These are phyloP conservation scores for Hypoxylon rickii DNA, from an alignment of 495 filamentous ascomycete species.

Conservation along the genomic window DNA sequence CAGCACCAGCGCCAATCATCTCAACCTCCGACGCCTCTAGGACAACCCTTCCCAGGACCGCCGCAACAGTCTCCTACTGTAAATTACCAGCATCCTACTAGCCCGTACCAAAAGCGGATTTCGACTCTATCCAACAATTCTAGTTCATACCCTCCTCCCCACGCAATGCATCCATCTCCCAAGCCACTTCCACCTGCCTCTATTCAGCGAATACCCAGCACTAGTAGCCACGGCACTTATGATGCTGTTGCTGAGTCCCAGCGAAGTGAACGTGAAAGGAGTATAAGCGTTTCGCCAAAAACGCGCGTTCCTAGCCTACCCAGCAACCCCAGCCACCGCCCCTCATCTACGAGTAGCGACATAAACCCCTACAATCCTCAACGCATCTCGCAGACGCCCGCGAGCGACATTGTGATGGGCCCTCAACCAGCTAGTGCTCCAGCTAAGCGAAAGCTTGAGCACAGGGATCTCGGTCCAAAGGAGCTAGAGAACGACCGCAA, in stretches of 20 bases:
- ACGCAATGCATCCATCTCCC: constrained; percentile 42
- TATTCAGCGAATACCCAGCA: constrained; percentile 52
- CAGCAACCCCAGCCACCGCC: constrained; percentile 47
- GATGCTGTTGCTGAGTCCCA: constrained; percentile 43
- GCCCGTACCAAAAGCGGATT: constrained; percentile 58
- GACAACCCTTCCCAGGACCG: constrained; percentile 50
- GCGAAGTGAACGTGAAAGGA: constrained; percentile 60
- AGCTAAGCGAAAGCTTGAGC: constrained; percentile 59
- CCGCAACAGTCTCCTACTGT: constrained; percentile 43
- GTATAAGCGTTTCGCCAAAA: constrained; percentile 68
- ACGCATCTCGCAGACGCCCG: constrained; percentile 36
- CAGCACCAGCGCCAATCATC: constrained; percentile 53
- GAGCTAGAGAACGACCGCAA: constrained; percentile 49
- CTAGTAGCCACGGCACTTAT: constrained; percentile 45
- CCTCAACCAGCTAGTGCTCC: constrained; percentile 43
- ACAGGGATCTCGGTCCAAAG: constrained; percentile 51
- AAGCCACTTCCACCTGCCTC: constrained; percentile 44
- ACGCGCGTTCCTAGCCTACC: constrained; percentile 60
- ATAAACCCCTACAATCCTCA: constrained; percentile 45
- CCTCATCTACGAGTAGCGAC: constrained; percentile 45
- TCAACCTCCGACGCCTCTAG: constrained; percentile 61
- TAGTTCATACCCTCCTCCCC: constrained; percentile 38
- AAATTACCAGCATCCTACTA: constrained; percentile 52
- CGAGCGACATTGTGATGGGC: constrained; percentile 35
- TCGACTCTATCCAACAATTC: constrained; percentile 44